Evolutionary conservation across 371 early-diverging fungal species (phyloP).

Genomic region (Zychaea mexicana): DNA sequence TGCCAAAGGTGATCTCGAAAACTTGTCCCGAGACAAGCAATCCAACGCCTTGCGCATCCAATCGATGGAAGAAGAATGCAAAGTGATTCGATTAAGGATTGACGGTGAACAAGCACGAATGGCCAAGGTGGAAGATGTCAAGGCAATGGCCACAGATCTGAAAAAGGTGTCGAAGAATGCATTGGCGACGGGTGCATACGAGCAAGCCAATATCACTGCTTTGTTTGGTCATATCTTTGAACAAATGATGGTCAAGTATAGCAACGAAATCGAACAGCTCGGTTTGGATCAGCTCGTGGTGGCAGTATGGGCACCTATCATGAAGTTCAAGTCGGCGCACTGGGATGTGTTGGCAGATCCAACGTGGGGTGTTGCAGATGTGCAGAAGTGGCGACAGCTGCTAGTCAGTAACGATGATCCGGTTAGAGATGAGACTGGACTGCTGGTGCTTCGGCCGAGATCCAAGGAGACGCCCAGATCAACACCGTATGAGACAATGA

Average conservation of each 20-base stretch:
- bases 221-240: constrained; percentile 61
- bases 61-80: constrained; percentile 40
- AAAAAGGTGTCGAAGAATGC: constrained; percentile 46
- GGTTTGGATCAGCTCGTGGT: constrained; percentile 72
- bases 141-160: constrained; percentile 53
- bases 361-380: constrained; percentile 48
- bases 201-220: constrained; percentile 45
- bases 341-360: constrained; percentile 78
- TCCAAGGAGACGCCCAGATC: constrained; percentile 33
- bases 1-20: constrained; percentile 69
- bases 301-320: constrained; percentile 61
- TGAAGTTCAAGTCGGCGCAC: constrained; percentile 50
- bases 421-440: constrained; percentile 7
- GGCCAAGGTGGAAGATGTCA: constrained; percentile 41
- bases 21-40: constrained; percentile 61
- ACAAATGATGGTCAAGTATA: constrained; percentile 48
- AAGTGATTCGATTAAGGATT: constrained; percentile 39
- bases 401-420: constrained; percentile 38
- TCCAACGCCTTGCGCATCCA: constrained; percentile 42
- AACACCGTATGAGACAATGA: constrained; percentile 82
- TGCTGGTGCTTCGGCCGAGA: not conserved
- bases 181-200: constrained; percentile 38
- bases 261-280: constrained; percentile 53
- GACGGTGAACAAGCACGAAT: constrained; percentile 25
- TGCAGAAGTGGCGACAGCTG: constrained; percentile 58